Evolutionary conservation across 257 asterid species (phyloP).

Genomic region (Solanum chilense): DNA sequence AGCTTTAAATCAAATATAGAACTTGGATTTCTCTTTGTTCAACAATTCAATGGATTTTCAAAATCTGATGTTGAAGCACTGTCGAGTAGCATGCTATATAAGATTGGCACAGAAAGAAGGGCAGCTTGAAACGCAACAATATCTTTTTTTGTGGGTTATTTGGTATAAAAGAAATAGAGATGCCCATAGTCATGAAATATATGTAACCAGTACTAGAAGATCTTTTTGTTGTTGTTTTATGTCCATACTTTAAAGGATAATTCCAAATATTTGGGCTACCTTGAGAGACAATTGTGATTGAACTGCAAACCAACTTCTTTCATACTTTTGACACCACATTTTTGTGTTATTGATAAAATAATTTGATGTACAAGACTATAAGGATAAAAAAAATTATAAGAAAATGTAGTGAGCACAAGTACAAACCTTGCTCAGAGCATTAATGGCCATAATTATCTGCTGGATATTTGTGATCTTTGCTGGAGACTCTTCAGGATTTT

Average conservation of each 20-base stretch:
- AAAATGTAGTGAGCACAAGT: background rate
- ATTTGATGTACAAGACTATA: background rate
- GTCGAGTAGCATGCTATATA: background rate
- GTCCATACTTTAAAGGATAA: background rate
- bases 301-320: background rate
- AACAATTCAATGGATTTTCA: background rate
- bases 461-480: conserved; percentile 50
- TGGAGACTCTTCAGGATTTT: conserved; percentile 41
- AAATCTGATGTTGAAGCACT: background rate
- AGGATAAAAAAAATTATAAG: background rate
- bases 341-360: background rate
- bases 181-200: background rate
- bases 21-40: background rate
- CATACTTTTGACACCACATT: background rate
- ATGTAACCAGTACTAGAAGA: background rate
- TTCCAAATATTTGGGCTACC: background rate
- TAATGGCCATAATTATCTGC: conserved; percentile 82
- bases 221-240: background rate
- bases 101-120: background rate
- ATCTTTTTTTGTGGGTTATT: background rate
- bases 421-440: conserved; percentile 93
- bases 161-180: background rate
- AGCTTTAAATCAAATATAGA: background rate
- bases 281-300: background rate
- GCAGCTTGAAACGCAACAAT: background rate